phyloP scores from a whole-genome alignment of 768 basidiomycete species.

The Steccherinum ochraceum region DNA sequence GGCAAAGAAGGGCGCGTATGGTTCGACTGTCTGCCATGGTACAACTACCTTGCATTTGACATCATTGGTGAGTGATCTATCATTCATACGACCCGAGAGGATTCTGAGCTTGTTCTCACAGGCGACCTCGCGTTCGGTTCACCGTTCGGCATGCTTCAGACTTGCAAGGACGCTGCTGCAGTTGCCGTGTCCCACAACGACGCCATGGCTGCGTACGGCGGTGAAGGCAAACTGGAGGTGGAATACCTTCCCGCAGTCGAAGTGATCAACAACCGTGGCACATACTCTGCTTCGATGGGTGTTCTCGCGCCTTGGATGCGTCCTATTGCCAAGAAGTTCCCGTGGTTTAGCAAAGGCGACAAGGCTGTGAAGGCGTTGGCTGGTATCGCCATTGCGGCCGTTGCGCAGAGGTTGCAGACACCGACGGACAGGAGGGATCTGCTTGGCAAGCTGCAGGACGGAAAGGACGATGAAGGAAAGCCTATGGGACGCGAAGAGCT shows the following conservation, averaged over 20 bases:
- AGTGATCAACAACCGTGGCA: constrained; percentile 85
- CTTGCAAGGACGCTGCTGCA: constrained; percentile 65
- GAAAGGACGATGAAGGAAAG: constrained; percentile 74
- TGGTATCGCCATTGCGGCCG: constrained; percentile 69
- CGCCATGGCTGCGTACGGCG: constrained; percentile 54
- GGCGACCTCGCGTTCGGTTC: constrained; percentile 81
- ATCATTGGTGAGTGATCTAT: constrained; percentile 51
- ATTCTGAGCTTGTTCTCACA: constrained; percentile 45
- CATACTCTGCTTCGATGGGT: constrained; percentile 81
- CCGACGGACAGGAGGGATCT: constrained; percentile 76
- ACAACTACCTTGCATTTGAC: constrained; percentile 62
- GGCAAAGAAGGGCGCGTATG: constrained; percentile 59
- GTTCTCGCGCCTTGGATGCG: constrained; percentile 68
- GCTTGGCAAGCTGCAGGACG: constrained; percentile 72
- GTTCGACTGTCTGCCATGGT: constrained; percentile 71
- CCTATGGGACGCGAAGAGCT: constrained; percentile 77
- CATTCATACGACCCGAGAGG: constrained; percentile 13
- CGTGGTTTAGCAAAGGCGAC: constrained; percentile 70
- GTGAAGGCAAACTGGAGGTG: constrained; percentile 38
- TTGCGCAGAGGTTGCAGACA: constrained; percentile 52
- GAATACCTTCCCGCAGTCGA: constrained; percentile 70
- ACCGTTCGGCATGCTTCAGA: constrained; percentile 83
- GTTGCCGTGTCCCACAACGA: constrained; percentile 53
- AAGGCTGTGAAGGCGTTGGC: constrained; percentile 67
- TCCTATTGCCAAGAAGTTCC: constrained; percentile 53